Evolutionary conservation across 306 rosid species (phyloP), one percentile per base, ranked within the genome.

Genomic region (Sindora glabra): DNA sequence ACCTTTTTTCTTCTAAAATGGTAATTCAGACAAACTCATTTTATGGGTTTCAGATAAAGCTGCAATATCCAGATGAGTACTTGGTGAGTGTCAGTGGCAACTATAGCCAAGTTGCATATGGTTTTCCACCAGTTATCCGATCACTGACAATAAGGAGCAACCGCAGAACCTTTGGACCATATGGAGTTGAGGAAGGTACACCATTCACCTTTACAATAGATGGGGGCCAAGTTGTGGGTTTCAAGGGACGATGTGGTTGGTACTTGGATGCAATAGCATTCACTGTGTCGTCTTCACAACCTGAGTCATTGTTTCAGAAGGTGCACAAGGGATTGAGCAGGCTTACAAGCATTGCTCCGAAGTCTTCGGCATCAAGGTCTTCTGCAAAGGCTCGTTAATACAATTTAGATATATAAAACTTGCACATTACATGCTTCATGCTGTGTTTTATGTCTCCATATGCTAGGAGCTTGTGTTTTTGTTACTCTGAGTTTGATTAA

Each of bases 181-280:
- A 41, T 3, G 89, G 95, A 22, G 40, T 60, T 21, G 80, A 81
- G 73, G 83, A 84, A 65, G 92, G 89, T 42, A 87, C 81, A 4
- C 85, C 81, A 3, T 87, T 84, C 63, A 71, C 74, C 18, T 79
- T 79, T 44, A 53, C 78, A 19, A 55, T 73, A 38, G 78, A 81
- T 4, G 89, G 87, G 52, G 83, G 81, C 10, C 39, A 48, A 15
- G 79, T 84, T 49, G 89, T 81, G 11, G 89, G 92, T 2, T 69
- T 87, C 24, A 77, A 67, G 45, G 95, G 95, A 5, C 34, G 64
- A 56, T 0, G 74, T 36, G 85, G 76, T 47, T 74, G 78, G 81
- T 77, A 62, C 64, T 39, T 87, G 30, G 89, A 84, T 50, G 68
- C 83, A 9, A 50, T 77, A 52, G 85, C 76, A 12, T 79, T 81